Percentiles rank a stretch among this genome's conserved stretches.
These are phyloP conservation scores for Aspergillaceae sp. DNA, from an alignment of 2,329 filamentous ascomycete genomes.

Conservation along the genomic window DNA sequence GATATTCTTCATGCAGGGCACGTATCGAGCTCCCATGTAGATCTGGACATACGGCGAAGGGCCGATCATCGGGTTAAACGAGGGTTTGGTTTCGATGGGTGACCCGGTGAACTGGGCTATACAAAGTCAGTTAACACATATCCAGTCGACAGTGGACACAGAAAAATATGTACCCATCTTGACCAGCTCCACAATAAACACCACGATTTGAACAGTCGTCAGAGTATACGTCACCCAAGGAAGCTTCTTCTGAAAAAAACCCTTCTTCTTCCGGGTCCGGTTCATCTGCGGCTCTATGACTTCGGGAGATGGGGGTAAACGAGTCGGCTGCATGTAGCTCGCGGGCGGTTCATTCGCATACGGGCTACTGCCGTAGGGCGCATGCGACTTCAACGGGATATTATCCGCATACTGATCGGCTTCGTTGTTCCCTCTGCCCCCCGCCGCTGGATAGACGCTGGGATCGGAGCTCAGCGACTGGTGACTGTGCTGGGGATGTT, in stretches of 20 bases:
- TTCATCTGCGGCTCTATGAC: constrained; percentile 14
- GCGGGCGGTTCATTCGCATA: constrained; percentile 26
- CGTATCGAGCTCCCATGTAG: constrained; percentile 91
- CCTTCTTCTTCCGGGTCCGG: constrained; percentile 35
- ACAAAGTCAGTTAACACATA: background rate
- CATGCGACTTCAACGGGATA: constrained; percentile 31
- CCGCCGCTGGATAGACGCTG: constrained; percentile 20
- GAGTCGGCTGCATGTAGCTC: constrained; percentile 36
- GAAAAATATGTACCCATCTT: constrained; percentile 57
- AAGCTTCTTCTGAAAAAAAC: constrained; percentile 50
- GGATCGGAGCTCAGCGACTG: constrained; percentile 28
- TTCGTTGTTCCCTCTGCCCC: constrained; percentile 20
- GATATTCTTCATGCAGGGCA: constrained; percentile 84
- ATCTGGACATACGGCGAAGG: constrained; percentile 84
- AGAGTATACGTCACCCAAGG: constrained; percentile 80
- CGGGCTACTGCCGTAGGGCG: constrained; percentile 7
- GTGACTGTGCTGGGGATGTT: constrained; percentile 29
- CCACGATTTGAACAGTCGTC: constrained; percentile 64
- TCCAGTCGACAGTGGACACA: background rate
- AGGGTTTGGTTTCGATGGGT: constrained; percentile 60
- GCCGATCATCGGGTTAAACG: constrained; percentile 95
- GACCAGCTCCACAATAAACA: constrained; percentile 83
- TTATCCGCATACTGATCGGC: constrained; percentile 34
- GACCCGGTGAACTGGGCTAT: constrained; percentile 67
- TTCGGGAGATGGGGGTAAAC: constrained; percentile 47